Base-by-base conservation (phyloP, 345 rosid genomes). In the Crucihimalaya himalaica region DNA sequence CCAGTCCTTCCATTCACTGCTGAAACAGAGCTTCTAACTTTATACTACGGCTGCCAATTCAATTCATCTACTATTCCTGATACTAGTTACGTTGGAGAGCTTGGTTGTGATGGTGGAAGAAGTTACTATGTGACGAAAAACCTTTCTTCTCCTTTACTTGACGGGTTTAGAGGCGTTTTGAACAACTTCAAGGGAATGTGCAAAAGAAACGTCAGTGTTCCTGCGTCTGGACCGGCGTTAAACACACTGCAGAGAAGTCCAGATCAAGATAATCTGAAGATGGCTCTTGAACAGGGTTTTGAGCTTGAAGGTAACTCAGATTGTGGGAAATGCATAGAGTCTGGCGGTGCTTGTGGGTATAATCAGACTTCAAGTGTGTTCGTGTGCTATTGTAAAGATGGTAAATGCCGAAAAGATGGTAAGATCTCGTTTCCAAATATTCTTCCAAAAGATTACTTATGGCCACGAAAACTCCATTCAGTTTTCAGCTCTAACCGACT, bases 281-380 rank as follows among this genome's bases (percentile, higher is more conserved):
- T 4, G 7, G 78, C 65, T 42, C 18, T 81, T 8, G 46, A 3
- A 3, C 9, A 8, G 46, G 52, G 53, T 28, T 68, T 61, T 23
- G 25, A 0, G 25, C 25, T 23, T 23, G 0, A 23, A 23, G 3
- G 2, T 23, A 23, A 6, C 6, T 0, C 11, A 1, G 2, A 23
- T 0, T 86, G 87, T 62, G 23, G 29, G 0, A 0, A 0, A 3
- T 86, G 89, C 40, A 0, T 1, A 3, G 0, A 0, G 0, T 60
- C 78, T 2, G 58, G 45, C 0, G 89, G 89, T 13, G 13, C 13
- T 54, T 86, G 87, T 50, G 87, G 85, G 19, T 77, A 58, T 46
- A 28, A 77, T 47, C 0, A 20, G 3, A 66, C n/a, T 0, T 53
- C 50, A 5, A 4, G 3, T 11, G 29, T 8, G 13, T 75, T 80